phyloP scores from a whole-genome alignment of 768 basidiomycete genomes.

The Trametes coccinea region DNA sequence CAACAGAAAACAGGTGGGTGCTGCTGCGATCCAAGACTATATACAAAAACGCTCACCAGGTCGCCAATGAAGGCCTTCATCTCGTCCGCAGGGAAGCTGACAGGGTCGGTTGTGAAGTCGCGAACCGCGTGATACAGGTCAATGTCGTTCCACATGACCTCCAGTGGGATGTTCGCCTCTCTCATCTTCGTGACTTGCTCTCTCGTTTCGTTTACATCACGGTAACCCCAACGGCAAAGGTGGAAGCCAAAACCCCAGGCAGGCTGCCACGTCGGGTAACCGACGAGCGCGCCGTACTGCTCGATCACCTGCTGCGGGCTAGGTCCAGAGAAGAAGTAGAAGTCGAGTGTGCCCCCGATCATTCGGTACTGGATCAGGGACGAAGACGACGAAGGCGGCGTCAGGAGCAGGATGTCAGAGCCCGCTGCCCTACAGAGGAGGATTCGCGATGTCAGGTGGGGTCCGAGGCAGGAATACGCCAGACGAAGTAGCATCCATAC shows the following conservation, averaged over 20 bases:
- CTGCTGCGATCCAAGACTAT: not conserved
- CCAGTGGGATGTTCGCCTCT: slow-evolving; percentile 72
- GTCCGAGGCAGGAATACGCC: not conserved
- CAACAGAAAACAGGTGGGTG: too few species aligned
- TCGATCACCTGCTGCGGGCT: slow-evolving; percentile 59
- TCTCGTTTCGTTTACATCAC: slow-evolving; percentile 56
- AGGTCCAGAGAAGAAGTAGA: slow-evolving; percentile 69
- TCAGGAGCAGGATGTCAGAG: slow-evolving; percentile 68
- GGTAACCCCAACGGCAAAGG: slow-evolving; percentile 62
- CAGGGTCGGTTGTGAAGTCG: slow-evolving; percentile 70
- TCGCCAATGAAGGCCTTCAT: slow-evolving; percentile 54
- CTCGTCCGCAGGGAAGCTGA: slow-evolving; percentile 59
- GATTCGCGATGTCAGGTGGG: slow-evolving; percentile 6
- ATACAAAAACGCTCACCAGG: slow-evolving; percentile 44
- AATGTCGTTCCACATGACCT: slow-evolving; percentile 84
- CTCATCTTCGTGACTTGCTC: slow-evolving; percentile 59
- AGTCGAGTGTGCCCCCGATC: slow-evolving; percentile 74
- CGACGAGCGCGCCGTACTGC: slow-evolving; percentile 69
- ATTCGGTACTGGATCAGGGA: slow-evolving; percentile 73
- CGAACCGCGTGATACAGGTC: slow-evolving; percentile 69
- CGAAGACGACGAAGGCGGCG: slow-evolving; percentile 50
- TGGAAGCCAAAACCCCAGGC: slow-evolving; percentile 81
- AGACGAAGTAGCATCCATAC: slow-evolving; percentile 33
- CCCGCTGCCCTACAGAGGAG: slow-evolving; percentile 53
- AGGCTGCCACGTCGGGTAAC: slow-evolving; percentile 70